These are phyloP conservation scores for Ploettnerulaceae sp. DNA, from an alignment of 2,329 filamentous ascomycete species.

Conservation along the genomic window DNA sequence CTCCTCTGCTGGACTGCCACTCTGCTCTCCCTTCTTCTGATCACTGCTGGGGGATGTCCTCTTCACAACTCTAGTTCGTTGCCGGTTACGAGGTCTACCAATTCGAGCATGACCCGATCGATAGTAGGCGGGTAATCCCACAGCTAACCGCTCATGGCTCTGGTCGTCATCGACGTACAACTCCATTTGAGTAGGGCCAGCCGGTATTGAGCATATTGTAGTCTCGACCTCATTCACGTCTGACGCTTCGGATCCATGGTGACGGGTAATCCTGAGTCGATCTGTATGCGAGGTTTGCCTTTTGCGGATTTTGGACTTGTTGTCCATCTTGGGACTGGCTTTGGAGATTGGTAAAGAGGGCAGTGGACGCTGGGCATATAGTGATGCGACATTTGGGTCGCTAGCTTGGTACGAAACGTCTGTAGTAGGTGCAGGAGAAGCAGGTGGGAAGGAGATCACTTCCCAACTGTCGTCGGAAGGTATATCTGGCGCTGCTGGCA, in stretches of 20 bases:
- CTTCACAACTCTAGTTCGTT: no score
- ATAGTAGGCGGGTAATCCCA: conserved; percentile 7
- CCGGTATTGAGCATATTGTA: conserved; percentile 4
- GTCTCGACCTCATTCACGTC: conserved; percentile 14
- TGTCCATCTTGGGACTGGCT: neutral
- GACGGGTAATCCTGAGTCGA: conserved; percentile 10
- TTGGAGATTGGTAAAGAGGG: conserved; percentile 15
- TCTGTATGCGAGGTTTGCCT: conserved; percentile 6
- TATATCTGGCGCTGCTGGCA: neutral
- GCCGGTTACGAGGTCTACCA: no score
- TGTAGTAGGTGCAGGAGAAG: neutral
- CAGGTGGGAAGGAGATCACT: conserved; percentile 2
- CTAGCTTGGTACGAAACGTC: conserved; percentile 9
- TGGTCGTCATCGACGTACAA: conserved; percentile 17
- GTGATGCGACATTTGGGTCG: conserved; percentile 11
- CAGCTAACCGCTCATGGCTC: conserved; percentile 16
- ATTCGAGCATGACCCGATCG: neutral
- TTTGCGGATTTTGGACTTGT: conserved; percentile 2
- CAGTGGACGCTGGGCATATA: conserved; percentile 17
- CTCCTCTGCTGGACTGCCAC: neutral
- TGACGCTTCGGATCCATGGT: conserved; percentile 2
- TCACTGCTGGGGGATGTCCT: neutral
- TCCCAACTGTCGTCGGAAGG: conserved; percentile 10
- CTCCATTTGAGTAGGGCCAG: conserved; percentile 18
- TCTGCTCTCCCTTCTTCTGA: neutral